Base-by-base conservation (phyloP, 345 rosid species). In the Physaria fendleri region DNA sequence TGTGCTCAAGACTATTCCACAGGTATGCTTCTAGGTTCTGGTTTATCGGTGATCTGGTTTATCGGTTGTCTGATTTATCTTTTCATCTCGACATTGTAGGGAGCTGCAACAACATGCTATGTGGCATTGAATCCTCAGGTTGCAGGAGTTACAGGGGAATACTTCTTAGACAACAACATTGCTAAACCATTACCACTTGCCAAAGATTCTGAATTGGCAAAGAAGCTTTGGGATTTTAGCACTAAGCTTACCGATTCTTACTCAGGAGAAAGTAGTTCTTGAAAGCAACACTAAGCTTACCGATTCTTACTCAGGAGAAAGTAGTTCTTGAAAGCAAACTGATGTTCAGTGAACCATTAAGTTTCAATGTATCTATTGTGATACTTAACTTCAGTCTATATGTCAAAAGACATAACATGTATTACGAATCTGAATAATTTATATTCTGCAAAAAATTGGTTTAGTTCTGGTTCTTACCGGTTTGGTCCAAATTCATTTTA, bases 91-190 rank as follows among this genome's bases (percentile, higher is more conserved):
- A 28, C 25, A 27, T 55, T 66, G 59, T 43, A 84, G 89, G 95
- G 89, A 37, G 89, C 89, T 0, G 89, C 92, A 33, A 82, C 95
- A 14, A 81, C 89, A 39, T 87, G 91, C 69, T 84, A 81, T 56
- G 82, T 75, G 41, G 84, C 95, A 48, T 63, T 81, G 75, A 68
- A 82, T 73, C 89, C 87, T 21, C 82, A 79, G 23, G 81, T 81
- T 6, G 59, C 67, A 55, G 91, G 87, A 18, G 72, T 69, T 1
- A 74, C 69, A n/a, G 86, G 84, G 0, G 64, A 73, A 54, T 81
- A 84, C 52, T 80, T 84, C 44, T n/a, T 13, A 33, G 83, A 84
- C 69, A 33, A 78, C 56, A 82, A 80, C 74, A 52, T 71, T 54
- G 80, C 56, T 7, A 72, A 79, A 62, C 61, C 80, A 37, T 42